Base-by-base conservation (phyloP, 108 stramenopile species). In the Pseudonitzschia pungens region DNA sequence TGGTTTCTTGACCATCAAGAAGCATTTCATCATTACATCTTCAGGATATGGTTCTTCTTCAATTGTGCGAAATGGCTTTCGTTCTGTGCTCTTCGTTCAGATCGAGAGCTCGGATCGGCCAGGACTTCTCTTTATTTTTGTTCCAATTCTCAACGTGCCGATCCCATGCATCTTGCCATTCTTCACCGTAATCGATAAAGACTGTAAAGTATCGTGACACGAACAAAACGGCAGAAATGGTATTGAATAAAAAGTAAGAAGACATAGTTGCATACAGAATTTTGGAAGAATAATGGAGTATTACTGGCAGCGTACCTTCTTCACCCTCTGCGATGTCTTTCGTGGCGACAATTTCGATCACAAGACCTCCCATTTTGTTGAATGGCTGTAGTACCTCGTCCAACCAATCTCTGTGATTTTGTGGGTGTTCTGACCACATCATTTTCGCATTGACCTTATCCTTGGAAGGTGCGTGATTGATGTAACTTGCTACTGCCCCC, bases 91-190 rank as follows among this genome's bases (percentile, higher is more conserved):
- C 45, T 31, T 74, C 36, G 44, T 82, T 86, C 42, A 82, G 43
- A 59, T 86, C 81, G 14, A 78, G 36, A 0, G 84, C 84, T 29
- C 68, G 70, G 40, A 69, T 55, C 5, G 85, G 77, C 81, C 81
- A 80, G 32, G 68, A 67, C 3, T 86, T 87, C 26, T 83, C 77
- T 53, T 88, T 56, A 18, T 73, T 53, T 55, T 56, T 29, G 59
- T 84, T 65, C 69, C 75, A 84, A 29, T 78, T 22, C 28, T 57
- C 43, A 6, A 73, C 67, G 53, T 88, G 84, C 41, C 78, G 79
- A 36, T 79, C 72, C 93, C 93, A 94, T 15, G 93, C 89, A 28
- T 74, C 82, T 52, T 79, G 71, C 93, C 93, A 94, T 56, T 84
- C 83, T 7, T 69, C 55, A 11, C 93, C 93, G 59, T 94, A 94